These are phyloP conservation scores for Penicillium glabrum DNA, from an alignment of 2,329 filamentous ascomycete genomes.

Conservation along the genomic window DNA sequence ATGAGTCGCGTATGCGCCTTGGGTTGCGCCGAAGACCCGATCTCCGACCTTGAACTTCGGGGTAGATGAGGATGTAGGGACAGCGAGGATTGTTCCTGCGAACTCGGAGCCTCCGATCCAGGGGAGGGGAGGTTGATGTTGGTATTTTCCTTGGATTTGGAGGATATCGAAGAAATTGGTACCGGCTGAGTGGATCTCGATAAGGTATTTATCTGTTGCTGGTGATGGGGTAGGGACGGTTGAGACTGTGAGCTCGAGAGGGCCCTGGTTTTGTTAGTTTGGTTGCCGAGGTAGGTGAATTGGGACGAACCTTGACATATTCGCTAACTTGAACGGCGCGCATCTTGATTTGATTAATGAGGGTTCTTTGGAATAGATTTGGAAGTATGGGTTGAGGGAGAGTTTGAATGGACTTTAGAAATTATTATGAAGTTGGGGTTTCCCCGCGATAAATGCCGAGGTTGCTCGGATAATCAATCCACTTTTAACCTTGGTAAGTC, in stretches of 20 bases:
- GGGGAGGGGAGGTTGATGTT: conserved; percentile 83
- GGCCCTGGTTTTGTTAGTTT: conserved; percentile 55
- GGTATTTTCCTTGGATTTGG: conserved; percentile 94
- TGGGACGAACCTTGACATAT: conserved; percentile 66
- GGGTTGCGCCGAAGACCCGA: conserved; percentile 79
- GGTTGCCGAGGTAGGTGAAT: conserved; percentile 3
- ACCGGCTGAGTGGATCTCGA: conserved; percentile 81
- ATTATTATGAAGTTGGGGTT: not conserved
- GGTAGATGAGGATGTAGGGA: conserved; percentile 53
- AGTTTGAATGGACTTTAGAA: not conserved
- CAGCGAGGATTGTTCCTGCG: conserved; percentile 70
- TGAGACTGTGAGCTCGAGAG: conserved; percentile 73
- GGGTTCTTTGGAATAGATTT: not conserved
- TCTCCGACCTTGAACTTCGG: conserved; percentile 74
- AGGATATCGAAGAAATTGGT: conserved; percentile 98
- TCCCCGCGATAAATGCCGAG: conserved; percentile 25
- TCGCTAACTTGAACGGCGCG: conserved; percentile 70
- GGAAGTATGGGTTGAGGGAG: no score
- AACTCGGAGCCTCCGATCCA: conserved; percentile 90
- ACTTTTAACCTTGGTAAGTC: not conserved
- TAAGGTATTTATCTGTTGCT: conserved; percentile 73
- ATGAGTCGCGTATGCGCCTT: conserved; percentile 83
- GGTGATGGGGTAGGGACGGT: conserved; percentile 74
- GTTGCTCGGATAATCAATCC: conserved; percentile 16
- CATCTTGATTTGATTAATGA: conserved; percentile 53